Conservation (phyloP, 345 rosid species). For the Atalantia buxifolia region DNA sequence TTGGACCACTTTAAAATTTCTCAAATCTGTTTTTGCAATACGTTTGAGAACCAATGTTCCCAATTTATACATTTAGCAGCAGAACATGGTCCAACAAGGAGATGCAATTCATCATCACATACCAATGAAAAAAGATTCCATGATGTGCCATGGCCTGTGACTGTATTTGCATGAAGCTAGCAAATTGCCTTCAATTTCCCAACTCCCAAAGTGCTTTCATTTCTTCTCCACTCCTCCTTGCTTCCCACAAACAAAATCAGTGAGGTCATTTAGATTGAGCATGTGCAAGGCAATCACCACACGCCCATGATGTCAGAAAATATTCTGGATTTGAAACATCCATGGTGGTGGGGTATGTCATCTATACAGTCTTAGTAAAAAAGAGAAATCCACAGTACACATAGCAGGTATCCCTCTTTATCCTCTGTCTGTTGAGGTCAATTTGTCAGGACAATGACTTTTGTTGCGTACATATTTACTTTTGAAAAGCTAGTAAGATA, state of each 20-base stretch:
- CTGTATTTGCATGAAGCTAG: neutral
- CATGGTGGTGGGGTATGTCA: neutral
- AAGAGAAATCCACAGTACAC: neutral
- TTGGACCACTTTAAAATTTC: neutral
- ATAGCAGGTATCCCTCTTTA: too few relatives aligned
- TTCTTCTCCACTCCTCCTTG: neutral
- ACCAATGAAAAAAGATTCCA: neutral
- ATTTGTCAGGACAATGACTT: too few relatives aligned
- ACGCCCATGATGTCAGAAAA: neutral
- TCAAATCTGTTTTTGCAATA: neutral
- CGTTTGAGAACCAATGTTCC: neutral
- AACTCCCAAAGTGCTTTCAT: neutral
- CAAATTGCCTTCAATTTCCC: neutral
- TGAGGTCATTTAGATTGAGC: neutral
- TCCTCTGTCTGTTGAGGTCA: too few relatives aligned
- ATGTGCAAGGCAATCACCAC: neutral
- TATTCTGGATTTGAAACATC: neutral
- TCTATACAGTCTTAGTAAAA: neutral
- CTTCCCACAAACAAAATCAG: neutral
- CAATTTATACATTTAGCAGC: neutral
- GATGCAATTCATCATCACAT: neutral
- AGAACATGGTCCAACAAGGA: constrained; percentile 5
- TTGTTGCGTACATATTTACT: too few relatives aligned
- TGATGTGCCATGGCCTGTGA: neutral
- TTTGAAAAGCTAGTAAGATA: too few relatives aligned